A percentile compares a stretch with the other conserved stretches of the same genome.
These are phyloP conservation scores for Tulasnella sp. DNA, from an alignment of 768 basidiomycete genomes.

Conservation along the genomic window DNA sequence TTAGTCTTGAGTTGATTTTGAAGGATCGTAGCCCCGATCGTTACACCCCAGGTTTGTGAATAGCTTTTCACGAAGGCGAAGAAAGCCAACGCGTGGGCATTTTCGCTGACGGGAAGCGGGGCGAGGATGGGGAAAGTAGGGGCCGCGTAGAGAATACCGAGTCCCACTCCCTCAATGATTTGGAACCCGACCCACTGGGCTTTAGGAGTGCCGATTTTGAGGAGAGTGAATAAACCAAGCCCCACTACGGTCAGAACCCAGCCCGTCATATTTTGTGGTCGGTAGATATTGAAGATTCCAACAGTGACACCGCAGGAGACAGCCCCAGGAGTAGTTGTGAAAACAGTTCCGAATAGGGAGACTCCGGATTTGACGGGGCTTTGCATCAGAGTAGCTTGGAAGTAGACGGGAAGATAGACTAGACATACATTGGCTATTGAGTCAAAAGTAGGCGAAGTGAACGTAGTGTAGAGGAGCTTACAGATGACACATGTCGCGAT, in stretches of 20 bases:
- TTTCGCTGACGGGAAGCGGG: conserved; percentile 29
- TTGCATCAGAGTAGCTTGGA: no score
- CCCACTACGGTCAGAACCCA: conserved; percentile 48
- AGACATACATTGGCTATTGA: no score
- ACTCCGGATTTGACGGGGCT: no score
- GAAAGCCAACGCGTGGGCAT: conserved; percentile 33
- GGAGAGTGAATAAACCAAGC: conserved; percentile 44
- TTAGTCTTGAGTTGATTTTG: no score
- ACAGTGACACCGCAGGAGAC: neutral
- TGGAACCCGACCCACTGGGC: conserved; percentile 29
- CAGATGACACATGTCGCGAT: no score
- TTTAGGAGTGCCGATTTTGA: conserved; percentile 3
- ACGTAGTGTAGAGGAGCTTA: no score
- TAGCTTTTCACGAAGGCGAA: conserved; percentile 15
- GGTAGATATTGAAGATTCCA: conserved; percentile 43
- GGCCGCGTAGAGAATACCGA: no score
- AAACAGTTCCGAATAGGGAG: no score
- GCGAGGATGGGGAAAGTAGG: conserved; percentile 42
- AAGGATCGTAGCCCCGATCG: conserved; percentile 40
- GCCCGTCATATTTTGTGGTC: conserved; percentile 45
- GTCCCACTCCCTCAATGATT: no score
- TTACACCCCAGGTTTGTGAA: conserved; percentile 53
- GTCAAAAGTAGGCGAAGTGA: no score
- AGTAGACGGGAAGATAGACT: no score
- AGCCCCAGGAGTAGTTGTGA: neutral